Conservation (phyloP, 1,139 yeast genomes). For the Groenewaldozyma auringiensis region DNA sequence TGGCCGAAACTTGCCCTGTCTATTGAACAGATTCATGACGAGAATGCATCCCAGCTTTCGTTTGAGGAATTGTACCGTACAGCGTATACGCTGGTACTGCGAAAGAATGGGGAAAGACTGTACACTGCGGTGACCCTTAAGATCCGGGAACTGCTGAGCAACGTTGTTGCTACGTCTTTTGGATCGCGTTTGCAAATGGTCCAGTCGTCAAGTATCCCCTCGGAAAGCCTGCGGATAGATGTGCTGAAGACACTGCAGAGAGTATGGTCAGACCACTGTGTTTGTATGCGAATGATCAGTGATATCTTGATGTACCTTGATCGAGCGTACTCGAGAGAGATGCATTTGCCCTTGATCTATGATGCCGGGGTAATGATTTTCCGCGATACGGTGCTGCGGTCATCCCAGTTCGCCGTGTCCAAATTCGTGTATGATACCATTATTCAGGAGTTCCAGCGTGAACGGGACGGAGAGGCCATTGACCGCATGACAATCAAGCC, state of each 20-base stretch:
- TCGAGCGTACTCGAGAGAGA: conserved; percentile 74
- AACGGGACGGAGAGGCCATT: conserved; percentile 53
- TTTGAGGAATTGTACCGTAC: conserved; percentile 80
- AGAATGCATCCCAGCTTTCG: conserved; percentile 67
- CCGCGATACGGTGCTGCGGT: conserved; percentile 38
- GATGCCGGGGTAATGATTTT: conserved; percentile 68
- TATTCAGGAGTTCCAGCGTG: conserved; percentile 50
- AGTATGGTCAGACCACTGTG: conserved; percentile 70
- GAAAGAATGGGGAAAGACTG: conserved; percentile 62
- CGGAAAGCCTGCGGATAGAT: conserved; percentile 10
- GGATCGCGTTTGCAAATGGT: conserved; percentile 14
- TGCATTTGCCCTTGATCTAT: conserved; percentile 56
- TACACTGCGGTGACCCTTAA: conserved; percentile 55
- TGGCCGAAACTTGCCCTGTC: conserved; percentile 74
- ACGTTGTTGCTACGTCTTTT: conserved; percentile 22
- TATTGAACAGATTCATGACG: conserved; percentile 63
- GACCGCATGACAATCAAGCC: conserved; percentile 56
- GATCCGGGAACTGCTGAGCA: conserved; percentile 44
- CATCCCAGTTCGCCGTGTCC: conserved; percentile 46
- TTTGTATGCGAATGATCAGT: conserved; percentile 71
- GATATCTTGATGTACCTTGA: conserved; percentile 84
- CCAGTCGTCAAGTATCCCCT: conserved; percentile 9
- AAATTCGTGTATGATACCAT: conserved; percentile 42
- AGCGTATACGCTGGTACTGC: conserved; percentile 69
- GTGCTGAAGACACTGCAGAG: conserved; percentile 43